Conservation (phyloP, 441 rosid species). For the Aquilaria agallochum region DNA sequence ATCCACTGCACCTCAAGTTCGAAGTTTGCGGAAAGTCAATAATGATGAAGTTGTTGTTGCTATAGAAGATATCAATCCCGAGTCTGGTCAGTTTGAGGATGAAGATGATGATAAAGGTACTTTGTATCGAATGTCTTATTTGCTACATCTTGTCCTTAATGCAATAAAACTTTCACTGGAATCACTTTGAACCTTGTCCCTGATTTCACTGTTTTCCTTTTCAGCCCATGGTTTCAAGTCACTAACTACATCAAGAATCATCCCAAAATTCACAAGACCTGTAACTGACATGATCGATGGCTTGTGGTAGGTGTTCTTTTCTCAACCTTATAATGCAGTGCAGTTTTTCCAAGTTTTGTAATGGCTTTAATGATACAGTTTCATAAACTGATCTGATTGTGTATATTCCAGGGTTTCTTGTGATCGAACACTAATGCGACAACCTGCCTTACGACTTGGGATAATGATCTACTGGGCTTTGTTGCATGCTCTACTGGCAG, state of each 20-base stretch:
- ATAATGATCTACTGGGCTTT: slow-evolving; percentile 93
- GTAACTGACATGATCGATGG: slow-evolving; percentile 87
- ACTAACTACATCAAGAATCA: slow-evolving; percentile 75
- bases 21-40: slow-evolving; percentile 86
- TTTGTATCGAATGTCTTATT: neutral
- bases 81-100: slow-evolving; percentile 61
- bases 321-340: slow-evolving; percentile 2
- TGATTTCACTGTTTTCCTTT: slow-evolving; percentile 5
- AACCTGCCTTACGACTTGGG: slow-evolving; percentile 86
- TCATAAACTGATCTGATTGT: neutral
- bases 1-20: slow-evolving; percentile 73
- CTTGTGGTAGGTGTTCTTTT: slow-evolving; percentile 54
- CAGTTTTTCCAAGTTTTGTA: slow-evolving; percentile 5
- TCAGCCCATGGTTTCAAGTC: slow-evolving; percentile 98
- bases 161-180: neutral
- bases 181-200: neutral
- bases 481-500: slow-evolving; percentile 74
- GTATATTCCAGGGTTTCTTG: slow-evolving; percentile 82
- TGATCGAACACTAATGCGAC: slow-evolving; percentile 94
- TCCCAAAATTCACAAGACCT: slow-evolving; percentile 88
- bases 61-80: slow-evolving; percentile 58
- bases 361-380: slow-evolving; percentile 1
- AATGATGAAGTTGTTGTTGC: slow-evolving; percentile 95
- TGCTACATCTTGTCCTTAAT: neutral
- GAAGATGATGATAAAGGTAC: slow-evolving; percentile 98